Evolutionary conservation across 768 basidiomycete genomes (phyloP), one percentile per base, ranked within the genome.

Genomic region (Baorangia bicolor): DNA sequence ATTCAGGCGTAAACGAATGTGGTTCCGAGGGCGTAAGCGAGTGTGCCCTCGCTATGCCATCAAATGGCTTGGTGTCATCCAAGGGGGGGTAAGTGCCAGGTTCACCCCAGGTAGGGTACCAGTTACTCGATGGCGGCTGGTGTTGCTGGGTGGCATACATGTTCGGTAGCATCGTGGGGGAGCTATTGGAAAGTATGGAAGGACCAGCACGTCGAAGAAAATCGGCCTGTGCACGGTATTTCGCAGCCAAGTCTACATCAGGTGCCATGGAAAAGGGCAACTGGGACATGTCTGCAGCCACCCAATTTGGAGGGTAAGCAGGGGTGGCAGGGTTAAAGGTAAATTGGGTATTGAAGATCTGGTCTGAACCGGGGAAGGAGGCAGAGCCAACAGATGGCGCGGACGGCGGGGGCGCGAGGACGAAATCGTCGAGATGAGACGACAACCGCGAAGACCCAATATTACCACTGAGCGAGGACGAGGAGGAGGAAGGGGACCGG

Each of bases 191-290:
- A 10, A 62, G 35, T 0, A 51, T 49, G 5, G 65, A 33, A 39
- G 49, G 57, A 33, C 73, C 72, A 1, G 65, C 54, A 16, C 73
- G 75, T n/a, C 71, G 70, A 45, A 81, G 58, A 5, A 77, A 49
- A 12, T 84, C 83, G 1, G 75, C 68, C 51, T 82, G 77, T 1
- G 73, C 69, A 7, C 79, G 75, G 60, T 80, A 84, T 52, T 81
- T 80, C 12, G 73, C 73, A 20, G 75, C 55, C 59, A 78, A 74
- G 34, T 85, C 83, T 0, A 70, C n/a, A 35, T 68, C 66, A 13
- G 64, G 53, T 13, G 62, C 5, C 34, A 64, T 33, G 5, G 64
- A 27, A 23, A 72, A 45, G 3, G 69, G 59, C 9, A 64, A 2
- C 39, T 67, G 62, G 4, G 59, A 12, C 27, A 63, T 28, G 44